phyloP scores from a whole-genome alignment of 2,329 filamentous ascomycete species.

The Colletotrichum higginsianum region DNA sequence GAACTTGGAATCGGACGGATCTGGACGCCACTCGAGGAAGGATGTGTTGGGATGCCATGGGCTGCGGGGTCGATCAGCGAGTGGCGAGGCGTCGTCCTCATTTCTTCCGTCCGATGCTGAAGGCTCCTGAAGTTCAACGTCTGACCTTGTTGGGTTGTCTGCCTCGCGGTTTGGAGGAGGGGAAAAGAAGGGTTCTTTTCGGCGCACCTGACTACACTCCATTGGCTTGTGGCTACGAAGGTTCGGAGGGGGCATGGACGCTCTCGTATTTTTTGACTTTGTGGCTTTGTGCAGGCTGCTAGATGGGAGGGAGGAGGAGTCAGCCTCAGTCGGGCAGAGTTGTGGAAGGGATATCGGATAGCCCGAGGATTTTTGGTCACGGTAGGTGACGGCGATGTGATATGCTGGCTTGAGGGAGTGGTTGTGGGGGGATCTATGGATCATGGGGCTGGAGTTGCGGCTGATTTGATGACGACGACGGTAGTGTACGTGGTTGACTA shows the following conservation, averaged over 20 bases:
- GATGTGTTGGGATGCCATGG: not conserved
- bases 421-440: not conserved
- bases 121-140: not conserved
- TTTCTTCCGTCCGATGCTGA: slow-evolving; percentile 2
- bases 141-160: not conserved
- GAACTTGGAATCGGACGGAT: not conserved
- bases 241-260: not conserved
- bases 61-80: not conserved
- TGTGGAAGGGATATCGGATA: not conserved
- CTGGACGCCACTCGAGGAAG: not conserved
- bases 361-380: not conserved
- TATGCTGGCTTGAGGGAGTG: too few species aligned
- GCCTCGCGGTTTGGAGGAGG: not conserved
- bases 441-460: not conserved
- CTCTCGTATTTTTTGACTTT: not conserved
- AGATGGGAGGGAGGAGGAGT: not conserved
- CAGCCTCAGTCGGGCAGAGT: not conserved
- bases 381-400: not conserved
- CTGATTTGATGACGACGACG: not conserved
- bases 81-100: not conserved
- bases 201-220: not conserved
- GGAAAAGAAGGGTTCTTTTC: not conserved
- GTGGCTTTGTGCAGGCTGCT: slow-evolving; percentile 4
- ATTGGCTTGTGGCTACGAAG: not conserved
- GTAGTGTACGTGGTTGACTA: not conserved